These are phyloP conservation scores for Coniferiporia sulphurascens DNA, from an alignment of 1,284 basidiomycete species.

Conservation along the genomic window DNA sequence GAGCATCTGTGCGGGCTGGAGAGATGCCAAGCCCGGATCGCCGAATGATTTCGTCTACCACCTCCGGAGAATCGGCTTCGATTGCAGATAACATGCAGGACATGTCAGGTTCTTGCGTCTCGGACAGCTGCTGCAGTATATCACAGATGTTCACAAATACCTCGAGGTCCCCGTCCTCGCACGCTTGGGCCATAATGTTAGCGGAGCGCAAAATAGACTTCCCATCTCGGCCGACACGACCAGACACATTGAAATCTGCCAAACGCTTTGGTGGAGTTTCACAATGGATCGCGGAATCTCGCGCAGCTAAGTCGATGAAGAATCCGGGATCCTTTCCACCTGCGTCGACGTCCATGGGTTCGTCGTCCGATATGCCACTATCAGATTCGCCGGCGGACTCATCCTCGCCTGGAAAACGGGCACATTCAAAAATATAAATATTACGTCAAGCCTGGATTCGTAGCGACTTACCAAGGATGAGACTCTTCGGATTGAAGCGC, in stretches of 20 bases:
- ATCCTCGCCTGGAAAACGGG: not conserved
- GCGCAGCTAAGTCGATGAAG: conserved; percentile 48
- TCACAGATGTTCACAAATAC: conserved; percentile 43
- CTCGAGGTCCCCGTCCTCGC: conserved; percentile 44
- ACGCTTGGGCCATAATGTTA: conserved; percentile 30
- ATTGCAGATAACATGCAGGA: conserved; percentile 27
- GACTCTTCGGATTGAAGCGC: conserved; percentile 31
- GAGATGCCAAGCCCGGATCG: conserved; percentile 44
- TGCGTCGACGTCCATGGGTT: conserved; percentile 28
- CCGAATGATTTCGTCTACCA: conserved; percentile 51
- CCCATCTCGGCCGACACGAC: conserved; percentile 20
- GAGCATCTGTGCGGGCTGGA: conserved; percentile 24
- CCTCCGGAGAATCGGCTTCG: conserved; percentile 36
- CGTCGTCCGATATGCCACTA: conserved; percentile 32
- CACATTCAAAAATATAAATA: conserved; percentile 5
- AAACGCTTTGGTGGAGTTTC: conserved; percentile 34
- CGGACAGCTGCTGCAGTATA: conserved; percentile 34
- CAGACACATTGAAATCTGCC: conserved; percentile 23
- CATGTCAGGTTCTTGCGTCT: conserved; percentile 12
- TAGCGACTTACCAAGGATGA: conserved; percentile 32
- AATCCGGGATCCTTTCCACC: not conserved
- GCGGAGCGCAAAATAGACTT: not conserved
- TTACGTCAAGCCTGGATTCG: conserved; percentile 29
- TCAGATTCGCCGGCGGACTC: conserved; percentile 22
- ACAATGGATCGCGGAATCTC: conserved; percentile 38